These are phyloP conservation scores for Furcasterigmium sp. DNA, from an alignment of 2,329 filamentous ascomycete species.

Conservation along the genomic window DNA sequence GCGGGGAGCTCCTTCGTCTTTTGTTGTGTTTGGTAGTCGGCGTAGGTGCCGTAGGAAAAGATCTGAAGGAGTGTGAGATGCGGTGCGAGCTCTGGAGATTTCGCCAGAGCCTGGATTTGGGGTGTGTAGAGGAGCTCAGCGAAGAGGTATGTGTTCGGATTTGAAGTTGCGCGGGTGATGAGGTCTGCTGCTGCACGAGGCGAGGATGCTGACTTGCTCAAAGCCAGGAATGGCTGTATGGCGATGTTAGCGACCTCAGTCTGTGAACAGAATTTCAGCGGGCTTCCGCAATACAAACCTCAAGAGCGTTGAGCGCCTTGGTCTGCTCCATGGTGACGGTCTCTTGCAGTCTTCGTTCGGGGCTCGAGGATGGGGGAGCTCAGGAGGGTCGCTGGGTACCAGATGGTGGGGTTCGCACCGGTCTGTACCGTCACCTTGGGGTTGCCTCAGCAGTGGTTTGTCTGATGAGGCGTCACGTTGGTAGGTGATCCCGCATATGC, in stretches of 20 bases:
- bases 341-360: no score
- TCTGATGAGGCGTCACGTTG: no score
- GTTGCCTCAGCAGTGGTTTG: no score
- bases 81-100: conserved; percentile 52
- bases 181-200: conserved; percentile 82
- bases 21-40: conserved; percentile 52
- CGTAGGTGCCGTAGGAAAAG: conserved; percentile 90
- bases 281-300: conserved; percentile 36
- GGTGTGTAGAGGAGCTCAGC: conserved; percentile 82
- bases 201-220: conserved; percentile 80
- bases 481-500: no score
- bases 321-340: conserved; percentile 62
- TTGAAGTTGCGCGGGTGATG: conserved; percentile 82
- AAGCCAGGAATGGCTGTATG: conserved; percentile 79
- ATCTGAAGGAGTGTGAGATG: conserved; percentile 73
- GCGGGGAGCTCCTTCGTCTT: conserved; percentile 50
- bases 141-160: conserved; percentile 86
- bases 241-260: conserved; percentile 22
- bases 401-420: not conserved
- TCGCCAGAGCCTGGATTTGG: conserved; percentile 68
- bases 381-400: not conserved
- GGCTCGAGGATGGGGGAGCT: no score
- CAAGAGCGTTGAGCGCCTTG: conserved; percentile 59
- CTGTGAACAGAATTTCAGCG: not conserved
- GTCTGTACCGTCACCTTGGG: no score